A percentile compares a stretch with the other conserved stretches of the same genome.
Evolutionary conservation across 1,284 basidiomycete genomes (phyloP).

Genomic region (Microbotryum violaceum): DNA sequence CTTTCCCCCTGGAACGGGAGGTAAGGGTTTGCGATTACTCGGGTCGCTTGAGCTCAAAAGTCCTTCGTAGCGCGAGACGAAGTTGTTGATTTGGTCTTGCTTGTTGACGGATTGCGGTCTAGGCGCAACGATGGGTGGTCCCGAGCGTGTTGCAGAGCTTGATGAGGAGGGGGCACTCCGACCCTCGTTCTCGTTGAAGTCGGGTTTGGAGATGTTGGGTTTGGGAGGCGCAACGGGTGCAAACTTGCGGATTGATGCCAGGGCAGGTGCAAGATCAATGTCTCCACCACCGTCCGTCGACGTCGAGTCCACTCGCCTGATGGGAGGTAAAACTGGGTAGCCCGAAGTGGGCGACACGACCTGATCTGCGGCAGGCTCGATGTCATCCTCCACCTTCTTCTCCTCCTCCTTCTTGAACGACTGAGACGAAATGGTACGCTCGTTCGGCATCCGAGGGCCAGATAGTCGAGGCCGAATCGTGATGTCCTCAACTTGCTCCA

Average conservation of each 20-base stretch:
- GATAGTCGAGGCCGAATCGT: background rate
- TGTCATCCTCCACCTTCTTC: too few relatives aligned
- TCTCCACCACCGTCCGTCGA: slow-evolving; percentile 17
- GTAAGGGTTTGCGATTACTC: background rate
- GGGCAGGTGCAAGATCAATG: slow-evolving; percentile 30
- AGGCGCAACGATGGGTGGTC: slow-evolving; percentile 7
- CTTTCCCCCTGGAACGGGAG: background rate
- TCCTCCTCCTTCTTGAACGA: too few relatives aligned
- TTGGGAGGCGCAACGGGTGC: slow-evolving; percentile 8
- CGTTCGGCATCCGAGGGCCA: background rate
- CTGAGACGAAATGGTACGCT: background rate
- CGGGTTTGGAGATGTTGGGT: slow-evolving; percentile 1
- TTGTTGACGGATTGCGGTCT: slow-evolving; percentile 10
- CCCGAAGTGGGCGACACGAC: too few relatives aligned
- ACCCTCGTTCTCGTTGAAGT: background rate
- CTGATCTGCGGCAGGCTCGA: too few relatives aligned
- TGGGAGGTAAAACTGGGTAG: background rate
- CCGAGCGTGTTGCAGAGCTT: background rate
- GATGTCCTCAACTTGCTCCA: slow-evolving; percentile 2
- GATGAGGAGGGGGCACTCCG: background rate
- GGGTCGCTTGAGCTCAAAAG: slow-evolving; percentile 4
- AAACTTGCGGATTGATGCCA: slow-evolving; percentile 32
- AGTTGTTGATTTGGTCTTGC: slow-evolving; percentile 22
- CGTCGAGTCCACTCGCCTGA: background rate
- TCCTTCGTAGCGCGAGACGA: slow-evolving; percentile 34